Base-by-base conservation (phyloP, 805 yeast genomes). In the Candida parachauliodes region DNA sequence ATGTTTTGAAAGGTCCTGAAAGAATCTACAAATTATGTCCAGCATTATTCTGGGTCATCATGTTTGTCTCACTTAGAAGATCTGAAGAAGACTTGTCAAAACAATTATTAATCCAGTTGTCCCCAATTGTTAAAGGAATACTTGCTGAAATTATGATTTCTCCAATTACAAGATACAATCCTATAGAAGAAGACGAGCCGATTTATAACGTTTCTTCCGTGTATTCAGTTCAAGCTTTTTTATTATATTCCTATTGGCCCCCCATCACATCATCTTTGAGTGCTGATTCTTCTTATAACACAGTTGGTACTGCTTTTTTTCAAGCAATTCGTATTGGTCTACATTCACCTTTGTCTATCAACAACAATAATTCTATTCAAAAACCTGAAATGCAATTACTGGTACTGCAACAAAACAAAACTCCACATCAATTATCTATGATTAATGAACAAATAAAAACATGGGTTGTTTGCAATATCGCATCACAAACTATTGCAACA, bases 251-350 rank as follows among this genome's bases (percentile, higher is more conserved):
- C 0, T 79, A 83, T 56, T 91, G 98, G 98, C 98, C 98, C 0
- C 96, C 97, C 3, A 72, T 89, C 26, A 87, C 96, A 0, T 88
- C 98, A 0, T 88, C 97, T 0, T 70, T 93, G 32, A 85, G 94
- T 59, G 96, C 98, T 0, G 98, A 93, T 55, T 83, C 96, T 6
- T 83, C 95, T 3, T 91, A 97, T 95, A 87, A 85, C 55, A 87
- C 97, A 1, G 82, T 88, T 16, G 98, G 97, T 0, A 81, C 87
- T 32, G 98, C 98, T 4, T 70, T 88, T 50, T 87, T 86, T 59
- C 96, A 88, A 54, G 98, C 97, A 0, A 83, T 89, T 23, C 67
- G 97, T 38, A 84, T 91, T 11, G 98, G 98, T 0, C 67, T 93
- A 19, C 96, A 93, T 52, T 74, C 88, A 16, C 93, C 68, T 1